Evolutionary conservation across 2,329 filamentous ascomycete species (phyloP), one percentile per base, ranked within the genome.

Genomic region (Scytalidium lignicola): DNA sequence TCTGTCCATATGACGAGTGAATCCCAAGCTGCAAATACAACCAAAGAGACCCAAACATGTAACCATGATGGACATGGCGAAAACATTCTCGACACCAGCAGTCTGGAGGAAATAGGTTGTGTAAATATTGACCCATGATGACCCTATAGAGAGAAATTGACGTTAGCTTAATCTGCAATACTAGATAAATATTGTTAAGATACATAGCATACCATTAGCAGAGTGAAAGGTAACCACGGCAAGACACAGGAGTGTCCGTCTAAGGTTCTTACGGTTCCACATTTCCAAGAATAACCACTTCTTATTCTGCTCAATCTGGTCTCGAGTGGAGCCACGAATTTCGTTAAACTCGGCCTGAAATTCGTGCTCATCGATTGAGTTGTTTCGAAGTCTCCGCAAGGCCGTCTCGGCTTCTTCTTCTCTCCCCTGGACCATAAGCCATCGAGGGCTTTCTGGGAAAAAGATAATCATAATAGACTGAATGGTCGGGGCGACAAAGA

Each of bases 371-470:
- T 53, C 48, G 46, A 52, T 52, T 10, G 29, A 26, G 8, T 28
- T 45, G 13, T 43, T 45, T 32, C 53, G 48, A 7, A 55, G 47
- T 29, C 41, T 47, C 17, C 55, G 44, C 51, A 87, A 71, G 2
- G 78, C 73, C 7, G 70, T 65, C 17, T 75, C 65, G 0, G 78
- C 79, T 53, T 82, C 71, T 19, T 80, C 76, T 15, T 75, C 70
- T 21, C 75, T 74, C 48, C 78, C 74, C 44, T 79, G 71, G 44
- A 73, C 72, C 54, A 77, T 76, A 18, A 80, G 65, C 77, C 76
- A 81, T 45, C 78, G 65, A 5, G 78, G 78, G 21, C 73, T 76
- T 55, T 82, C 78, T 0, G 78, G 78, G 6, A 79, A 64, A 53
- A 77, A 69, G 55, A 76, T 72, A 20, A 73, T 54, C 43, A 75